Evolutionary conservation across 208 protist species (phyloP).

Genomic region (Crithidia sp.): DNA sequence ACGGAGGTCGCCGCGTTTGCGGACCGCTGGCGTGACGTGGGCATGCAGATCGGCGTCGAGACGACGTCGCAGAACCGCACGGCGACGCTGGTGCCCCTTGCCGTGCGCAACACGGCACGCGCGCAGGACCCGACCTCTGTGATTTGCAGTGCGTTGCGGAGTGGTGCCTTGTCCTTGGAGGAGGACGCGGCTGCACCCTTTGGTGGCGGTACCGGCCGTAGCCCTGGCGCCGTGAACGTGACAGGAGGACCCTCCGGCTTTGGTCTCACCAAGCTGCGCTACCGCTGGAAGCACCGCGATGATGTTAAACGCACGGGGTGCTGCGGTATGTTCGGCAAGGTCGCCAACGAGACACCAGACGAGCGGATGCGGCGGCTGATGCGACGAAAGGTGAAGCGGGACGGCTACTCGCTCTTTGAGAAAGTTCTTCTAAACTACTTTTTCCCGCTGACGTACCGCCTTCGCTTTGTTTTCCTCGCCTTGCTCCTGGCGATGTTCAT

Average conservation of each 20-base stretch:
- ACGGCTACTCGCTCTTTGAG: slow-evolving; percentile 55
- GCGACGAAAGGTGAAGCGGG: slow-evolving; percentile 32
- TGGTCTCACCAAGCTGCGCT: slow-evolving; percentile 36
- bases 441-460: slow-evolving; percentile 23
- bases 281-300: slow-evolving; percentile 35
- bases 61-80: slow-evolving; percentile 19
- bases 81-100: slow-evolving; percentile 30
- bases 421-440: slow-evolving; percentile 35
- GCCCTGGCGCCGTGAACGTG: neutral
- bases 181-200: slow-evolving; percentile 1
- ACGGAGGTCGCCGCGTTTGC: slow-evolving; percentile 26
- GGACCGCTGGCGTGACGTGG: slow-evolving; percentile 28
- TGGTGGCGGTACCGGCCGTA: neutral
- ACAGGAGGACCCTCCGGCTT: slow-evolving; percentile 34
- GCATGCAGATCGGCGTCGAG: slow-evolving; percentile 13
- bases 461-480: slow-evolving; percentile 30
- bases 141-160: slow-evolving; percentile 1
- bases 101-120: slow-evolving; percentile 36
- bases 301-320: slow-evolving; percentile 14
- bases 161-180: neutral
- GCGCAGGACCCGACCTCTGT: slow-evolving; percentile 43
- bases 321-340: slow-evolving; percentile 41
- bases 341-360: slow-evolving; percentile 37
- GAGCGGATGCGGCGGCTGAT: slow-evolving; percentile 43
- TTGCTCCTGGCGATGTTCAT: slow-evolving; percentile 35